Evolutionary conservation across 1,139 yeast genomes (phyloP), one percentile per base, ranked within the genome.

Genomic region (Pichiaceae sp.): DNA sequence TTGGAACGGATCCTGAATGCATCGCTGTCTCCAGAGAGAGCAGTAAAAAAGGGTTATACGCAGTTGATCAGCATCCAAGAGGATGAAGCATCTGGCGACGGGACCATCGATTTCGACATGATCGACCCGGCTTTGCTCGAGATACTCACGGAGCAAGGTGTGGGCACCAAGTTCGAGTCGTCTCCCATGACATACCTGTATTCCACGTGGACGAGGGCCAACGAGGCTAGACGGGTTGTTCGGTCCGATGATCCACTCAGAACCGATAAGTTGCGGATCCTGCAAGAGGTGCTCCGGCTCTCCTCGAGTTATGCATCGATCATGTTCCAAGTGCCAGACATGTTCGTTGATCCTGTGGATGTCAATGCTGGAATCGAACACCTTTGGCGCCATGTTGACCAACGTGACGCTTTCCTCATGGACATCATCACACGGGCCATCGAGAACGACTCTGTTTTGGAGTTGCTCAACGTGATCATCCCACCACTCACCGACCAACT

Each of bases 231-330:
- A 41, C 59, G 76, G 44, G 44, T 63, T 11, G 48, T 74, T 17
- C 61, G 65, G n/a, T 58, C 57, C 15, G 72, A 64, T 42, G 68
- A 70, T 32, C 51, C 64, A 2, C 41, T 57, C 17, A 63, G 61
- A 40, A 62, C 59, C 2, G 49, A 54, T 15, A 74, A 75, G 47
- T 33, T 53, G 2, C 54, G 53, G 3, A 48, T 76, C 3, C 57
- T 78, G 36, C 63, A 66, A 37, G 75, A 75, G 41, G 61, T 75
- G 23, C 66, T 73, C 34, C 59, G 77, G 35, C 63, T 79, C 34
- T 58, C 77, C 12, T 64, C 81, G 14, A 77, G 83, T 17, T 85
- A 79, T 56, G 86, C 86, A 0, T 66, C 78, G 26, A 77, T 84
- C 27, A 60, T 81, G 27, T 76, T 84, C 50, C 86, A 78, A 53